Conservation (phyloP, 2,329 filamentous ascomycete genomes). For the Penicillium hordei region DNA sequence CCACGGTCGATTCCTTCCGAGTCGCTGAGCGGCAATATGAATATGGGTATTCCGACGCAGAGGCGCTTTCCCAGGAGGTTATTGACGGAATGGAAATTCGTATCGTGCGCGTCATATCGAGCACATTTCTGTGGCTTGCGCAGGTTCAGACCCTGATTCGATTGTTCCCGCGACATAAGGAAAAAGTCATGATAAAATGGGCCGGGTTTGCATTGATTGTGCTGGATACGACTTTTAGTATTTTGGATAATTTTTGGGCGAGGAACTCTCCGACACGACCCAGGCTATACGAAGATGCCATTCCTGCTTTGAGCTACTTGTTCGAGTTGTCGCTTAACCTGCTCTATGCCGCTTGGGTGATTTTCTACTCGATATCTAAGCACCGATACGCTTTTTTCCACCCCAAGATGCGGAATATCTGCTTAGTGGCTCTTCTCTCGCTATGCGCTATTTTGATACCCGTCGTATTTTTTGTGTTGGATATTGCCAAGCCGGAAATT, state of each 20-base stretch:
- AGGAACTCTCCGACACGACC: slow-evolving; percentile 55
- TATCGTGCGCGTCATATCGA: slow-evolving; percentile 86
- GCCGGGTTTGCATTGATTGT: slow-evolving; percentile 91
- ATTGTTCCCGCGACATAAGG: slow-evolving; percentile 90
- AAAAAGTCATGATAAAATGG: slow-evolving; percentile 99
- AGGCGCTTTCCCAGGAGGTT: slow-evolving; percentile 72
- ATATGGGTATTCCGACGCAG: slow-evolving; percentile 75
- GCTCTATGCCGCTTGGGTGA: slow-evolving; percentile 88
- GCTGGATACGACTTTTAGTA: slow-evolving; percentile 86
- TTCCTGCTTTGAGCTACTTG: slow-evolving; percentile 86
- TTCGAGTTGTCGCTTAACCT: slow-evolving; percentile 85
- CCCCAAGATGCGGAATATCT: slow-evolving; percentile 84
- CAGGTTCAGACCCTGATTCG: slow-evolving; percentile 96
- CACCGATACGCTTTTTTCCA: slow-evolving; percentile 89
- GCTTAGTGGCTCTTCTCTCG: slow-evolving; percentile 74
- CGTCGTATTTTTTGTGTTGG: slow-evolving; percentile 88
- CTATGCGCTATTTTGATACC: slow-evolving; percentile 81
- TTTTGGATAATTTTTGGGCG: slow-evolving; percentile 79
- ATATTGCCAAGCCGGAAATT: slow-evolving; percentile 81
- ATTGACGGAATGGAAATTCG: slow-evolving; percentile 83
- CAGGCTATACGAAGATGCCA: slow-evolving; percentile 78
- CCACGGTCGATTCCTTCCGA: slow-evolving; percentile 84
- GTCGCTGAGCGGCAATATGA: slow-evolving; percentile 81
- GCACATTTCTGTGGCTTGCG: slow-evolving; percentile 94
- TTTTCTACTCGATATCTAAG: slow-evolving; percentile 91